Evolutionary conservation across 108 stramenopile species (phyloP).

Genomic region (Seminavis robusta): DNA sequence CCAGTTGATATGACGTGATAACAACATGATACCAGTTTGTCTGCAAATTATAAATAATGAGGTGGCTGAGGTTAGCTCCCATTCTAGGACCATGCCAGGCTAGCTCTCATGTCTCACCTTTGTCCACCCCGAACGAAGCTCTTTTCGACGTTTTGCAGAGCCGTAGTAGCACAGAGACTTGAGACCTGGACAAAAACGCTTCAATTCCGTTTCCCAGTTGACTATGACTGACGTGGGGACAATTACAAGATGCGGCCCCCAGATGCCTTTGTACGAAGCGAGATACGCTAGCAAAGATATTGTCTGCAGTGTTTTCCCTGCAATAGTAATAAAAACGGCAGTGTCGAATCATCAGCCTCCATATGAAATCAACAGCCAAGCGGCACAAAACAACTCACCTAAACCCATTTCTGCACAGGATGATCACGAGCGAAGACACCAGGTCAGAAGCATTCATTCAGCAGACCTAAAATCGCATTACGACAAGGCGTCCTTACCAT

Average conservation of each 20-base stretch:
- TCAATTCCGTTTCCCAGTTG: constrained; percentile 98
- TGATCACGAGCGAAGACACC: not conserved
- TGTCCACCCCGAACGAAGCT: constrained; percentile 93
- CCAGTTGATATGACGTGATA: constrained; percentile 97
- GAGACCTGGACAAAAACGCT: constrained; percentile 90
- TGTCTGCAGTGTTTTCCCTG: constrained; percentile 90
- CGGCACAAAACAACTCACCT: constrained; percentile 6
- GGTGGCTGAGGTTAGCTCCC: not conserved
- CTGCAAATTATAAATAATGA: constrained; percentile 5
- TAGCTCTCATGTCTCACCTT: constrained; percentile 36
- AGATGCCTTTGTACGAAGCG: constrained; percentile 92
- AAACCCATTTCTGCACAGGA: constrained; percentile 52
- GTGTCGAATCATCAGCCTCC: not conserved
- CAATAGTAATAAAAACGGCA: not conserved
- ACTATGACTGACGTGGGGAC: constrained; percentile 96
- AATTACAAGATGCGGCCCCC: constrained; percentile 98
- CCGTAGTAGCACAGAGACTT: constrained; percentile 97
- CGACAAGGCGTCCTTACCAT: constrained; percentile 71
- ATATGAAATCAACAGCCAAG: not conserved
- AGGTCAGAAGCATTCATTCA: not conserved
- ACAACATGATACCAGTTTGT: constrained; percentile 90
- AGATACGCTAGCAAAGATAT: constrained; percentile 93
- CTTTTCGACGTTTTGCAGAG: constrained; percentile 87
- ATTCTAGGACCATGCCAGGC: not conserved
- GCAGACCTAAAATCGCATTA: constrained; percentile 4